phyloP scores from a whole-genome alignment of 2,329 filamentous ascomycete genomes.

The Tricladium varicosporioides region DNA sequence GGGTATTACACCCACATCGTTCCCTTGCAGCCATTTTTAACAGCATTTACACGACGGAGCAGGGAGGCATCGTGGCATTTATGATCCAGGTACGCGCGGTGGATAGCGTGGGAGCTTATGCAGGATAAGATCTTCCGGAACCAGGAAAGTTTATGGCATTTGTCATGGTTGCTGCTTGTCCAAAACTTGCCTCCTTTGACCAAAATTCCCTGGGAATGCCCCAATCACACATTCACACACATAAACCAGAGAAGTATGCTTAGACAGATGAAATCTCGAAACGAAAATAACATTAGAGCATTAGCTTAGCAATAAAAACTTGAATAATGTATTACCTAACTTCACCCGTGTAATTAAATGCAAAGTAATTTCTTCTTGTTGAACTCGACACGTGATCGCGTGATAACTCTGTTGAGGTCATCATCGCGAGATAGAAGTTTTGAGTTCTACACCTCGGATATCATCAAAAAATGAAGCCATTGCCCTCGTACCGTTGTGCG shows the following conservation, averaged over 20 bases:
- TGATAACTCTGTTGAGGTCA: neutral
- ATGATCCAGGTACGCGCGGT: conserved; percentile 1
- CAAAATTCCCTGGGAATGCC: neutral
- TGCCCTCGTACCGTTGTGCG: conserved; percentile 7
- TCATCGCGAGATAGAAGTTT: neutral
- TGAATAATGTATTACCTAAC: neutral
- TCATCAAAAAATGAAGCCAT: conserved; percentile 19
- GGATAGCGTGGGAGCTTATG: neutral
- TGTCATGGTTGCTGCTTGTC: conserved; percentile 27
- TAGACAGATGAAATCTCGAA: neutral
- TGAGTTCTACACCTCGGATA: neutral
- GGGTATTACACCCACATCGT: neutral
- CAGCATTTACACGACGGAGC: conserved; percentile 26
- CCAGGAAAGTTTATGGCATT: conserved; percentile 11
- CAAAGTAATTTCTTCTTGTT: too few relatives aligned
- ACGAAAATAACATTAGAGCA: neutral
- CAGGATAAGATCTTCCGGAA: conserved; percentile 28
- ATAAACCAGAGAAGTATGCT: neutral
- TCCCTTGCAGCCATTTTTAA: conserved; percentile 10
- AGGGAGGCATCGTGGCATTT: conserved; percentile 14
- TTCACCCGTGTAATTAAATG: too few relatives aligned
- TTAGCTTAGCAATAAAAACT: neutral
- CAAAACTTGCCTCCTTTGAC: neutral
- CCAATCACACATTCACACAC: neutral
- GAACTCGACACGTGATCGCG: neutral